phyloP scores from a whole-genome alignment of 495 filamentous ascomycete species.

The Neurospora sp. region DNA sequence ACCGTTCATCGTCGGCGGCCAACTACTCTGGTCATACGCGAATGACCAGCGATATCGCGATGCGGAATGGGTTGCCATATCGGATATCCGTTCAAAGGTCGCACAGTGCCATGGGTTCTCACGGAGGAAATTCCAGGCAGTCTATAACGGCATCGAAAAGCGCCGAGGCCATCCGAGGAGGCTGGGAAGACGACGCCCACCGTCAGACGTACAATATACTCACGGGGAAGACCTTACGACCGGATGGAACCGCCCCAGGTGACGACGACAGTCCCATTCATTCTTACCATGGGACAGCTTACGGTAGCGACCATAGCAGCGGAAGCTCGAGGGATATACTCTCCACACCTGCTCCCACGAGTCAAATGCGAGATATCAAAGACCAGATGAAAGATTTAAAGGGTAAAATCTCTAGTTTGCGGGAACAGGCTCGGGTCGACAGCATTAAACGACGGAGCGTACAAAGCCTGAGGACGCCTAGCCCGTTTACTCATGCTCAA shows the following conservation, averaged over 20 bases:
- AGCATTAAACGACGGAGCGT: constrained; percentile 72
- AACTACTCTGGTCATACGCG: constrained; percentile 25
- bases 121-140: constrained; percentile 36
- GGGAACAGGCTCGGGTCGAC: constrained; percentile 75
- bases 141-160: constrained; percentile 28
- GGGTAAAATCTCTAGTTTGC: constrained; percentile 77
- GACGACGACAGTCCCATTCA: constrained; percentile 5
- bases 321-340: constrained; percentile 22
- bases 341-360: constrained; percentile 44
- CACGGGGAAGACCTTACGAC: background rate
- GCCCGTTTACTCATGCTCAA: constrained; percentile 67
- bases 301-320: constrained; percentile 9
- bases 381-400: constrained; percentile 92
- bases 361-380: constrained; percentile 72
- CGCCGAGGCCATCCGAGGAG: constrained; percentile 24
- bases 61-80: constrained; percentile 27
- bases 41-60: constrained; percentile 35
- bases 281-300: constrained; percentile 1
- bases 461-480: constrained; percentile 73
- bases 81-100: constrained; percentile 28
- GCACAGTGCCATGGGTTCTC: constrained; percentile 38
- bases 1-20: constrained; percentile 8
- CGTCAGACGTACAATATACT: constrained; percentile 11
- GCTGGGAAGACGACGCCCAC: constrained; percentile 7
- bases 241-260: constrained; percentile 4